A percentile compares a stretch with the other conserved stretches of the same genome.
These are phyloP conservation scores for Solanum raphanifolium DNA, from an alignment of 257 asterid genomes.

Conservation along the genomic window DNA sequence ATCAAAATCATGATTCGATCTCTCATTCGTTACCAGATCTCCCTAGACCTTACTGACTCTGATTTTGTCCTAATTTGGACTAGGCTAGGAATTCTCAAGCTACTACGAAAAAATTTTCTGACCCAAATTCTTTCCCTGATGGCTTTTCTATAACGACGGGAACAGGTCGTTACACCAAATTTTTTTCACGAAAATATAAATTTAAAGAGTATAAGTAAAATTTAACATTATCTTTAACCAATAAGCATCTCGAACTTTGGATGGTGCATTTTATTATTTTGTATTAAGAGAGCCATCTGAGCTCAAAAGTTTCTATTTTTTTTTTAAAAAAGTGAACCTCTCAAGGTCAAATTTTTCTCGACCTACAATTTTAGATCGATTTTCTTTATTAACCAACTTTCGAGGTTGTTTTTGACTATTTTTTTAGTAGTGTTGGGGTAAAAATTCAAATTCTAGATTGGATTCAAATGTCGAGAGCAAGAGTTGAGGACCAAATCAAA, in stretches of 20 bases:
- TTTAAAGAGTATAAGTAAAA: not conserved
- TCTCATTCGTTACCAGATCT: no score
- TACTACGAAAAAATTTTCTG: no score
- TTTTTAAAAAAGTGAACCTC: not conserved
- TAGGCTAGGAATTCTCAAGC: no score
- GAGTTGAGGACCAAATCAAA: not conserved
- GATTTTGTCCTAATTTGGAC: no score
- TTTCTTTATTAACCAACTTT: not conserved
- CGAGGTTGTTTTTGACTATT: not conserved
- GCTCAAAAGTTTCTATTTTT: not conserved
- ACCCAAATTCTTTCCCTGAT: no score
- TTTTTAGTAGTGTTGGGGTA: not conserved
- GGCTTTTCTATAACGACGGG: no score
- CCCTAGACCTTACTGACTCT: no score
- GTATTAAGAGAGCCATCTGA: not conserved
- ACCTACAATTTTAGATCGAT: no score
- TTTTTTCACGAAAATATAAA: no score
- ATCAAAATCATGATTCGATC: no score
- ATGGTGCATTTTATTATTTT: not conserved
- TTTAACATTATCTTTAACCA: not conserved
- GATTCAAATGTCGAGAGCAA: not conserved
- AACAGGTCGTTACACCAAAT: no score
- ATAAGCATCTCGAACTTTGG: not conserved
- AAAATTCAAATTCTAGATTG: not conserved
- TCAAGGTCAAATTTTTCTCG: not conserved